A percentile compares a stretch with the other conserved stretches of the same genome.
Evolutionary conservation across 164 flowering plant species (phyloP).

Genomic region (Magnolia sinica): DNA sequence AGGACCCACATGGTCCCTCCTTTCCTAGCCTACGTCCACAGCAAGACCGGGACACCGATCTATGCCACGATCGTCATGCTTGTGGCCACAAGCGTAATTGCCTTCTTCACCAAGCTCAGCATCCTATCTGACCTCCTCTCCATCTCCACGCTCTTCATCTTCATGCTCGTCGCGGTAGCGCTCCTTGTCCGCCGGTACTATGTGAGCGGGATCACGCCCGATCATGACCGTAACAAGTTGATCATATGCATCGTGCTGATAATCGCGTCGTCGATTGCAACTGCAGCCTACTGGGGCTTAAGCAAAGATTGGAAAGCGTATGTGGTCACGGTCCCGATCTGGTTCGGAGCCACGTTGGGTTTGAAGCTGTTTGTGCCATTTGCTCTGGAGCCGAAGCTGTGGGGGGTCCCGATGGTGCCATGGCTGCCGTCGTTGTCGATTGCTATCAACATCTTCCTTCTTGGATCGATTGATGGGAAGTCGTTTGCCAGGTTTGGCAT

Average conservation of each 20-base stretch:
- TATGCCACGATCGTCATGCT: conserved; percentile 54
- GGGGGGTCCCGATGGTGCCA: conserved; percentile 66
- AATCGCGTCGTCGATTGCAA: conserved; percentile 36
- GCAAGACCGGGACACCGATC: conserved; percentile 49
- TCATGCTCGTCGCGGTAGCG: conserved; percentile 49
- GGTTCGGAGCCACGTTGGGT: conserved; percentile 45
- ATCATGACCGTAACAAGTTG: conserved; percentile 34
- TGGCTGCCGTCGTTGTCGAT: conserved; percentile 58
- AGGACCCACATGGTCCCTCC: conserved; percentile 69
- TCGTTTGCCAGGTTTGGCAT: conserved; percentile 50
- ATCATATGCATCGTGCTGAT: conserved; percentile 33
- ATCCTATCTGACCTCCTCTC: conserved; percentile 53
- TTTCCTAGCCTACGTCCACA: conserved; percentile 44
- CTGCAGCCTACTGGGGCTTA: conserved; percentile 33
- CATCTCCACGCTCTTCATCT: conserved; percentile 58
- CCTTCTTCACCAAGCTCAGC: conserved; percentile 49
- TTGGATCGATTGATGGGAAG: conserved; percentile 48
- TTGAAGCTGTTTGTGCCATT: conserved; percentile 31
- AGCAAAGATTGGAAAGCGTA: conserved; percentile 47
- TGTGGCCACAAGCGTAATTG: conserved; percentile 33
- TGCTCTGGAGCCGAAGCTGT: conserved; percentile 44
- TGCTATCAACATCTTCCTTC: conserved; percentile 48
- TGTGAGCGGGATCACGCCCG: conserved; percentile 33
- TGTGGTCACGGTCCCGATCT: conserved; percentile 25
- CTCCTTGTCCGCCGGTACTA: conserved; percentile 57